A percentile compares a stretch with the other conserved stretches of the same genome.
Conservation (phyloP, 495 filamentous ascomycete species). For the Gamarada debralockiae region DNA sequence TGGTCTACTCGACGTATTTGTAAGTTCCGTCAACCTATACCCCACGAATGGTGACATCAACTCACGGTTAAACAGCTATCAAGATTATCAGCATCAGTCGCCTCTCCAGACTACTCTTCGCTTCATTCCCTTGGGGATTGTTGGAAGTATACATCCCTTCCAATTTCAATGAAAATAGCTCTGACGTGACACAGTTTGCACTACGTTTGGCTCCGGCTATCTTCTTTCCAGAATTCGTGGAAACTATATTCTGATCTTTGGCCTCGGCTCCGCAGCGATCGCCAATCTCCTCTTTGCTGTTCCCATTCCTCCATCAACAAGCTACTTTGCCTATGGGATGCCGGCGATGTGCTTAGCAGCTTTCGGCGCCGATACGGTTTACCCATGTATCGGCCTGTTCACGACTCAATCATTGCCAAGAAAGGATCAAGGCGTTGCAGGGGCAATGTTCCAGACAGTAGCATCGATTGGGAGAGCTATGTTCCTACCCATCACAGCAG, state of each 20-base stretch:
- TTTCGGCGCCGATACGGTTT: slow-evolving; percentile 55
- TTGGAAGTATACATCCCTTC: slow-evolving; percentile 27
- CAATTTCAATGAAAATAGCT: not conserved
- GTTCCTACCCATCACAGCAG: slow-evolving; percentile 53
- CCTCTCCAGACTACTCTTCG: slow-evolving; percentile 55
- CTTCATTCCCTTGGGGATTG: slow-evolving; percentile 56
- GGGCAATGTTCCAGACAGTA: slow-evolving; percentile 56
- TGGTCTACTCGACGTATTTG: slow-evolving; percentile 59
- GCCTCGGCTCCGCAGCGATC: slow-evolving; percentile 42
- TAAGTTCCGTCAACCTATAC: not conserved
- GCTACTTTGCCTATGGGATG: slow-evolving; percentile 58
- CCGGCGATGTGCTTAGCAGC: slow-evolving; percentile 55
- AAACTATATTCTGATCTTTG: slow-evolving; percentile 49
- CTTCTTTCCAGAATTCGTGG: slow-evolving; percentile 49
- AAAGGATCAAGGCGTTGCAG: slow-evolving; percentile 58
- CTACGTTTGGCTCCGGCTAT: slow-evolving; percentile 47
- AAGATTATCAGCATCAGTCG: slow-evolving; percentile 51
- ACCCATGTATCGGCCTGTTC: slow-evolving; percentile 55
- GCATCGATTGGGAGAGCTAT: slow-evolving; percentile 54
- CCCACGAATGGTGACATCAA: not conserved
- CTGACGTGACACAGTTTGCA: slow-evolving; percentile 26
- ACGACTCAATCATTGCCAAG: slow-evolving; percentile 51
- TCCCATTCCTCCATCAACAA: slow-evolving; percentile 47
- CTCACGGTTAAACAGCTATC: slow-evolving; percentile 32
- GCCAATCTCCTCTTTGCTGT: slow-evolving; percentile 51